Evolutionary conservation across 2,329 filamentous ascomycete species (phyloP), one percentile per base, ranked within the genome.

Genomic region (Arthrobotrys pseudoclavata): DNA sequence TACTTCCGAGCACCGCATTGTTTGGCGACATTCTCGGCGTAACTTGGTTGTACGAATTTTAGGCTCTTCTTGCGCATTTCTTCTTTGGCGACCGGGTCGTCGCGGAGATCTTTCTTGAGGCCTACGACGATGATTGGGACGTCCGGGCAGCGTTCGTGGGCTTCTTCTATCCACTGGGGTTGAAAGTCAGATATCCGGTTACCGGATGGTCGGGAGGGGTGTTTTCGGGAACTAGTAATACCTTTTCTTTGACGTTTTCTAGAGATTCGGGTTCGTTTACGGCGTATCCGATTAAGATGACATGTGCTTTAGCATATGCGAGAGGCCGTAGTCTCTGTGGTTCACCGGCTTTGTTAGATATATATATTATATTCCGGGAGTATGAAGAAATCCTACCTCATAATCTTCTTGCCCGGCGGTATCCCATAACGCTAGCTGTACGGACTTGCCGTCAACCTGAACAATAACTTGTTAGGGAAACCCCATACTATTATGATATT

Each of bases 371-470:
- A 29, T 22, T 12, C 26, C 31, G 15, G 15, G 29, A 29, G 18
- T 34, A 10, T 15, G 5, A 18, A 10, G 12, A 40, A n/a, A 13
- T 1, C 18, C 4, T 74, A 80, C 80, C 79, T 99, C 96, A 84
- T 99, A 99, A 84, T 99, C 96, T 88, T 99, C 96, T 85, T 99
- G 96, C 77, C 96, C 96, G 63, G 96, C 96, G n/a, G 96, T 99
- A 90, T 99, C 96, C 96, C 96, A 99, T 82, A 99, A 87, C 63
- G 96, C 96, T 79, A 99, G 88, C 86, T 99, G 96, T 45, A 99
- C 96, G n/a, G 93, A 97, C 84, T 97, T 97, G 82, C 96, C 96
- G 84, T 99, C 96, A 26, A 82, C 81, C 81, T 81, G 64, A 53
- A 15, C 18, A 15, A 15, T 37, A 34, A 57, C 13, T 60, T 53